Evolutionary conservation across 108 stramenopile genomes (phyloP), one percentile per base, ranked within the genome.

Genomic region (Phaeodactylum tricornutum): DNA sequence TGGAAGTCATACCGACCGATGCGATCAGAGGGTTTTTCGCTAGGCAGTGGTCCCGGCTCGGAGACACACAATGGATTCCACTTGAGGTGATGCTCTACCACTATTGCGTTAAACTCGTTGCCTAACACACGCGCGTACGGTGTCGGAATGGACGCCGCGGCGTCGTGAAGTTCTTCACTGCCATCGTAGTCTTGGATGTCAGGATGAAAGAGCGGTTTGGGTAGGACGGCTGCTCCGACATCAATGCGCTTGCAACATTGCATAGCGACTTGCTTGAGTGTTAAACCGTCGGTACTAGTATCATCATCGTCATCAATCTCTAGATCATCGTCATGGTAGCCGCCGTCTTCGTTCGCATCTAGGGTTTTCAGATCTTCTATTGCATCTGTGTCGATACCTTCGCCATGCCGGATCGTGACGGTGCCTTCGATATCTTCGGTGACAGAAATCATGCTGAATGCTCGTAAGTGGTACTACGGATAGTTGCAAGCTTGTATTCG

Each of bases 71-170:
- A 48, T 1, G 88, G 88, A 1, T 67, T 63, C 92, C 92, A 93
- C 58, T 93, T 93, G 25, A 87, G 61, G 50, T 93, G 84, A 58
- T 94, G 88, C 55, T 94, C 92, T 20, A 94, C 61, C 12, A 94
- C 92, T 6, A 94, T 51, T 40, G 86, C 77, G 58, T 88, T 94
- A 75, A 94, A 94, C 73, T 94, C 92, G 7, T 65, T 52, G 5
- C 47, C 30, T 33, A 87, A 40, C 3, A 57, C 60, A n/a, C 60
- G 59, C 3, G 79, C 67, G 50, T 88, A 87, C 1, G 47, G 61
- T 0, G 77, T 70, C 38, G 62, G 16, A 22, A 29, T 48, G 19
- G 22, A 43, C 38, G 14, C 52, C 23, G 21, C 53, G 44, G 28
- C 43, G 30, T 34, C 50, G 44, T 53, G 26, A 7, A 43, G n/a